These are phyloP conservation scores for Helotiales sp. DNA, from an alignment of 2,329 filamentous ascomycete genomes.

Conservation along the genomic window DNA sequence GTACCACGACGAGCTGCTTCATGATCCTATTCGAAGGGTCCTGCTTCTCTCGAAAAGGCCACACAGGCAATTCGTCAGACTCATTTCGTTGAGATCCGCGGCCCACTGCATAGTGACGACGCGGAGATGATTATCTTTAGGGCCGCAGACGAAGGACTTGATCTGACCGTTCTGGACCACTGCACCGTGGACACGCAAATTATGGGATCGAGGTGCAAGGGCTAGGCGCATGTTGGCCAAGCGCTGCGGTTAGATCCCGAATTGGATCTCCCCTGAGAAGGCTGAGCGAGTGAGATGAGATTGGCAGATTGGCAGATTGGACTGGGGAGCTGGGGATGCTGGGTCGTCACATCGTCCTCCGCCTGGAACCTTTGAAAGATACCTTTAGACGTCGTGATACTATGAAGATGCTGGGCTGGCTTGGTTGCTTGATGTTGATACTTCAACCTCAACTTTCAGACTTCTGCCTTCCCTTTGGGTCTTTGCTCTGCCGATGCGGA, in stretches of 20 bases:
- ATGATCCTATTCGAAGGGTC: background rate
- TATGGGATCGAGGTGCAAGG: slow-evolving; percentile 3
- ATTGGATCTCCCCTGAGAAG: background rate
- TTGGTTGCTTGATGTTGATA: no score
- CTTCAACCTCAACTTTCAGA: no score
- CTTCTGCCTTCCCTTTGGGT: no score
- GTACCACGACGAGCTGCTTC: background rate
- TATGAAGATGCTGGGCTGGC: no score
- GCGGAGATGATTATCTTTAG: slow-evolving; percentile 8
- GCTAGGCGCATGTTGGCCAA: background rate
- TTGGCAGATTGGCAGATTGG: no score
- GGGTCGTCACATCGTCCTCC: no score
- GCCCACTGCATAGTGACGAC: slow-evolving; percentile 15
- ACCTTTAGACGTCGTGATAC: background rate
- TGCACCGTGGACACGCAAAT: background rate
- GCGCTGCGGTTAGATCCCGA: background rate
- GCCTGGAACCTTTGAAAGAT: background rate
- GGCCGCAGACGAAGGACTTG: slow-evolving; percentile 8
- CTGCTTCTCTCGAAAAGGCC: background rate
- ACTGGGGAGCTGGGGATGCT: no score
- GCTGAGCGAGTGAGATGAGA: background rate
- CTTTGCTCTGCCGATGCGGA: background rate
- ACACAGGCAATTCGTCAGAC: background rate
- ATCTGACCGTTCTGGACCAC: background rate
- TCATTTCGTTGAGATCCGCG: slow-evolving; percentile 7